A percentile compares a stretch with the other conserved stretches of the same genome.
Evolutionary conservation across 2,329 filamentous ascomycete species (phyloP).

Genomic region (Amesomyces nigricolor): DNA sequence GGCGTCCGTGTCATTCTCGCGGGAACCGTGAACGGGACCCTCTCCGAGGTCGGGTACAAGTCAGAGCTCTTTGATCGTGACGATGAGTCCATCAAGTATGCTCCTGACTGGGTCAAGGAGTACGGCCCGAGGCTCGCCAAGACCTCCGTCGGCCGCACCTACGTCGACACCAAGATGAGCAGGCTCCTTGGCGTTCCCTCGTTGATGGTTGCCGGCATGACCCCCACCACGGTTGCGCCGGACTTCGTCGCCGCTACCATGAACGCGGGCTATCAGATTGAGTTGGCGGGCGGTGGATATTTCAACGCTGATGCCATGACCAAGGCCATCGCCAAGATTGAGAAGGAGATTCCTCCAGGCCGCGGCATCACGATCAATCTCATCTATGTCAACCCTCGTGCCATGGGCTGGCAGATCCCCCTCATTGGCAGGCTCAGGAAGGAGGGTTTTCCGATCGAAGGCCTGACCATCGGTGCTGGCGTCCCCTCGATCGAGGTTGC

Average conservation of each 20-base stretch:
- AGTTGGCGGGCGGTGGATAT: constrained; percentile 85
- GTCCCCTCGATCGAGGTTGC: constrained; percentile 91
- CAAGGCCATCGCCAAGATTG: constrained; percentile 75
- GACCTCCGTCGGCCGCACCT: constrained; percentile 82
- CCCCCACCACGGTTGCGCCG: constrained; percentile 80
- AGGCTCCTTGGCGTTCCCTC: constrained; percentile 78
- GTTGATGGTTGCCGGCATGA: constrained; percentile 91
- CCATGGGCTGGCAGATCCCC: constrained; percentile 91
- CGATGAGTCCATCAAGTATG: constrained; percentile 90
- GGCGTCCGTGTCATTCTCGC: constrained; percentile 94
- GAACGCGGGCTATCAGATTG: constrained; percentile 92
- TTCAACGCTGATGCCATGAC: constrained; percentile 80
- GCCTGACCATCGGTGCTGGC: constrained; percentile 86
- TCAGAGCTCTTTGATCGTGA: constrained; percentile 96
- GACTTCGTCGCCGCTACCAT: constrained; percentile 89
- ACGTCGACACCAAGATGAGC: constrained; percentile 95
- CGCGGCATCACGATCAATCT: constrained; percentile 85
- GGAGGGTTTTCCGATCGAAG: constrained; percentile 85
- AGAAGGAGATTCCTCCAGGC: constrained; percentile 74
- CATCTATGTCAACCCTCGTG: constrained; percentile 84
- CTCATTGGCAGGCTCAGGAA: constrained; percentile 72
- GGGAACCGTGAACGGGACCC: constrained; percentile 85
- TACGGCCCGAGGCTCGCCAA: constrained; percentile 89
- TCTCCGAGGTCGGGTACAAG: constrained; percentile 93
- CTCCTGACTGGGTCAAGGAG: constrained; percentile 96